Evolutionary conservation across 2,329 filamentous ascomycete genomes (phyloP).

Genomic region (Pseudocercospora crystallina): DNA sequence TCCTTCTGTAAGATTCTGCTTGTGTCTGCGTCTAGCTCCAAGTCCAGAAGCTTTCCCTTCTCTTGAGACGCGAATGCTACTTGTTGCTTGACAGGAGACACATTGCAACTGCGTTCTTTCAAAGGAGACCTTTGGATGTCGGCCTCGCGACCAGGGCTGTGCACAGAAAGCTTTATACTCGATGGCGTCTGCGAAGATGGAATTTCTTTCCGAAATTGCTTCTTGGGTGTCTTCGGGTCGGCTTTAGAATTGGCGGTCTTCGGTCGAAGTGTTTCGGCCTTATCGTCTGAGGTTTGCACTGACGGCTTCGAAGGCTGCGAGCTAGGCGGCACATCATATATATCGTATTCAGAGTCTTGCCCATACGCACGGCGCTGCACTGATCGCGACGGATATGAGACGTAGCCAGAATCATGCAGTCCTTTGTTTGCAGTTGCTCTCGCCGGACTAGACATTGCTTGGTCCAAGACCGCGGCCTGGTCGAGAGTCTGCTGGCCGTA

Average conservation of each 20-base stretch:
- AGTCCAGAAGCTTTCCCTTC: background rate
- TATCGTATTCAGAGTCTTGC: background rate
- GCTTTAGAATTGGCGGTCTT: conserved; percentile 15
- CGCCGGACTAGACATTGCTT: too few relatives aligned
- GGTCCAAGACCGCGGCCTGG: background rate
- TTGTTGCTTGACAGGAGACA: background rate
- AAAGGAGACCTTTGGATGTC: conserved; percentile 15
- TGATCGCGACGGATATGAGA: too few relatives aligned
- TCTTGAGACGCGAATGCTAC: background rate
- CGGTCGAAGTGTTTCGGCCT: conserved; percentile 10
- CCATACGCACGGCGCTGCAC: too few relatives aligned
- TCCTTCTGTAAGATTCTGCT: conserved; percentile 5
- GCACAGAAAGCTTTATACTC: conserved; percentile 14
- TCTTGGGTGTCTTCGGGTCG: conserved; percentile 14
- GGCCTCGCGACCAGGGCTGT: background rate
- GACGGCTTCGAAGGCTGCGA: conserved; percentile 2
- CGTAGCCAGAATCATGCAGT: too few relatives aligned
- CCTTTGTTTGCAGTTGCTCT: too few relatives aligned
- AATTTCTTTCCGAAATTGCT: conserved; percentile 7
- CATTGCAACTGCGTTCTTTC: conserved; percentile 21
- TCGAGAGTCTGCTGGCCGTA: conserved; percentile 1
- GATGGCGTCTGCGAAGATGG: conserved; percentile 23
- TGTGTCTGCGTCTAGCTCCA: too few relatives aligned
- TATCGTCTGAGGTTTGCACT: conserved; percentile 6
- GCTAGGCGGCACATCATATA: background rate